phyloP scores from a whole-genome alignment of 2,329 filamentous ascomycete genomes.

The Trichoderma sp. region DNA sequence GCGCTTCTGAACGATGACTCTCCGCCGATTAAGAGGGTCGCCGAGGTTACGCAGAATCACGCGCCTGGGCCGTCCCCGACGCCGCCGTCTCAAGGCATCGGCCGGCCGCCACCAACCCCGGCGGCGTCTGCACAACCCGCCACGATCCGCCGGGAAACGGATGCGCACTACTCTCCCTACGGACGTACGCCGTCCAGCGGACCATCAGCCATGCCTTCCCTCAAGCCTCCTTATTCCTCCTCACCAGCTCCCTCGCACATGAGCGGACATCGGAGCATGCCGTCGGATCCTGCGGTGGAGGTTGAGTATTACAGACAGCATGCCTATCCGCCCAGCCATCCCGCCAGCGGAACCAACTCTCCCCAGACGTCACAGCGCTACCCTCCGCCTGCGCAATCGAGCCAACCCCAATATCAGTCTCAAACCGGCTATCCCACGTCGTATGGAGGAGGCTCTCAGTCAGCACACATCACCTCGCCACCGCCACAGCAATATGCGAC shows the following conservation, averaged over 20 bases:
- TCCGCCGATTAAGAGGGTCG: slow-evolving; percentile 54
- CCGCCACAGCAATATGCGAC: slow-evolving; percentile 55
- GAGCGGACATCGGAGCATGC: slow-evolving; percentile 47
- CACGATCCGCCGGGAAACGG: slow-evolving; percentile 53
- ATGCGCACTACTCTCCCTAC: slow-evolving; percentile 53
- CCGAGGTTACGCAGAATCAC: slow-evolving; percentile 47
- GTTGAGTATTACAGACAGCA: slow-evolving; percentile 54
- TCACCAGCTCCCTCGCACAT: slow-evolving; percentile 54
- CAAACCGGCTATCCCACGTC: slow-evolving; percentile 49
- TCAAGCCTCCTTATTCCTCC: slow-evolving; percentile 56
- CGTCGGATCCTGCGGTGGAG: slow-evolving; percentile 43
- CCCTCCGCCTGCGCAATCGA: slow-evolving; percentile 45
- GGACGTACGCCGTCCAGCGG: slow-evolving; percentile 40
- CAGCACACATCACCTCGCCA: slow-evolving; percentile 52
- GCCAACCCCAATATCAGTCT: slow-evolving; percentile 47
- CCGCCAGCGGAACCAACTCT: slow-evolving; percentile 47
- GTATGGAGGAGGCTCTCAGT: slow-evolving; percentile 44
- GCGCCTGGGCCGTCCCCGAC: slow-evolving; percentile 51
- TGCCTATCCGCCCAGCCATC: slow-evolving; percentile 41
- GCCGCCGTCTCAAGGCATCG: slow-evolving; percentile 53
- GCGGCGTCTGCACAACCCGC: slow-evolving; percentile 45
- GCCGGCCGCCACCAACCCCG: slow-evolving; percentile 46
- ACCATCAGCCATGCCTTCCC: slow-evolving; percentile 54
- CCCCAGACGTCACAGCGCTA: slow-evolving; percentile 54
- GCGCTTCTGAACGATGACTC: slow-evolving; percentile 64